Base-by-base conservation (phyloP, 2,329 filamentous ascomycete species). In the Calonectria pseudoturangicola region DNA sequence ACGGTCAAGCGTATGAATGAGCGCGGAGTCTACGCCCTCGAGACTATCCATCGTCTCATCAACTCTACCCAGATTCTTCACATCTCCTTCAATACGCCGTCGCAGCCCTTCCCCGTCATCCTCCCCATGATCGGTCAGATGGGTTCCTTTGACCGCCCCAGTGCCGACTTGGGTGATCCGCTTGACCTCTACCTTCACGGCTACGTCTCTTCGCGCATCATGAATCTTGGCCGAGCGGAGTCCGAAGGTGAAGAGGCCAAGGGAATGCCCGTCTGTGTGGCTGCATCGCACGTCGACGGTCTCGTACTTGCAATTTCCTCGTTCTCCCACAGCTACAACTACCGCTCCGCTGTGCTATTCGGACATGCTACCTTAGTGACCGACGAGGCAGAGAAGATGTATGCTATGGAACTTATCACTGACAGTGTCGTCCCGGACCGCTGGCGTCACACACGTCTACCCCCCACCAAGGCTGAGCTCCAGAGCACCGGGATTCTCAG, bases 101-200 rank as follows among this genome's bases (percentile, higher is more conserved):
- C 87, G 54, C 90, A 92, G 66, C 92, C 93, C 1, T 97, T 96
- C 80, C 94, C 95, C 4, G 90, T 91, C 65, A 92, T 93, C 67
- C 88, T 98, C 2, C 95, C 95, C 73, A 96, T 97, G 94, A 94
- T 97, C 79, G 94, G 94, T 65, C 92, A 94, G 78, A 93, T 97
- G 89, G 94, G 92, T 15, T 94, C 92, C 28, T 97, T 93, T 81
- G 87, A 87, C 10, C 85, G 86, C 0, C 92, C 92, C 6, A 92
- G 89, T 67, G 88, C 91, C 18, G 87, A 88, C 66, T 83, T 89
- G 21, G 87, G 89, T 64, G 92, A 95, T 75, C 91, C 92, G 0
- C 87, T 95, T 6, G 92, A 95, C 71, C 89, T 93, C 74, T 97
- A 97, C 82, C 89, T 98, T 9, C 95, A 98, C 84, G 95, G 95